Evolutionary conservation across 208 protist genomes (phyloP).

Genomic region (Leishmania gerbilli): DNA sequence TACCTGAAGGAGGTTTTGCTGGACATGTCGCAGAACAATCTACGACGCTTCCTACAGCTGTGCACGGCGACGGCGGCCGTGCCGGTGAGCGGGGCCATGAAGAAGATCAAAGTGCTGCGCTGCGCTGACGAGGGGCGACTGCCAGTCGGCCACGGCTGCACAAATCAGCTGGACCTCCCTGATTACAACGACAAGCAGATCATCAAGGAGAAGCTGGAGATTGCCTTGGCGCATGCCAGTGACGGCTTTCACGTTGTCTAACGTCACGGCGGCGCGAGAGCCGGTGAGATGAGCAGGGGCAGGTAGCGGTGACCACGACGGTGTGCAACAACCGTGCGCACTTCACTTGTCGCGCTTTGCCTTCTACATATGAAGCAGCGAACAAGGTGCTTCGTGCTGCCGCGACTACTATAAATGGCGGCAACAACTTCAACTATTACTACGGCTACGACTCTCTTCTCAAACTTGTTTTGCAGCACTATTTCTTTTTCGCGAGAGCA

Average conservation of each 20-base stretch:
- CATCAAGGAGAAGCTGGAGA: constrained; percentile 51
- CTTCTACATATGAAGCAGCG: background rate
- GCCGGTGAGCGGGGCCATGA: constrained; percentile 30
- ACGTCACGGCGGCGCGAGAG: background rate
- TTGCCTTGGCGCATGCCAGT: constrained; percentile 58
- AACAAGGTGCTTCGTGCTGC: background rate
- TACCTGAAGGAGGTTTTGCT: constrained; percentile 50
- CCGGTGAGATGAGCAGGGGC: background rate
- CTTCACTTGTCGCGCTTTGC: background rate
- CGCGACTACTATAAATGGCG: background rate
- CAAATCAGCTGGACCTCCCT: constrained; percentile 61
- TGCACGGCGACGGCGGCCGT: constrained; percentile 57
- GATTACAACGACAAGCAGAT: constrained; percentile 63
- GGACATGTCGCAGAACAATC: constrained; percentile 68
- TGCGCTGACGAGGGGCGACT: constrained; percentile 42
- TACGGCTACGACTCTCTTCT: background rate
- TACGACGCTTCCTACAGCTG: constrained; percentile 69
- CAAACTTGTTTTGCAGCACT: background rate
- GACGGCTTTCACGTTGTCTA: constrained; percentile 78
- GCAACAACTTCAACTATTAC: background rate
- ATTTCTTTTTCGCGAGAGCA: background rate
- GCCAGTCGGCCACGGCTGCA: constrained; percentile 71
- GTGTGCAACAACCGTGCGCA: background rate
- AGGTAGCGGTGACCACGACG: background rate
- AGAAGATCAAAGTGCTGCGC: constrained; percentile 68